Evolutionary conservation across 2,329 filamentous ascomycete genomes (phyloP).

Genomic region (Zarea fungicola): DNA sequence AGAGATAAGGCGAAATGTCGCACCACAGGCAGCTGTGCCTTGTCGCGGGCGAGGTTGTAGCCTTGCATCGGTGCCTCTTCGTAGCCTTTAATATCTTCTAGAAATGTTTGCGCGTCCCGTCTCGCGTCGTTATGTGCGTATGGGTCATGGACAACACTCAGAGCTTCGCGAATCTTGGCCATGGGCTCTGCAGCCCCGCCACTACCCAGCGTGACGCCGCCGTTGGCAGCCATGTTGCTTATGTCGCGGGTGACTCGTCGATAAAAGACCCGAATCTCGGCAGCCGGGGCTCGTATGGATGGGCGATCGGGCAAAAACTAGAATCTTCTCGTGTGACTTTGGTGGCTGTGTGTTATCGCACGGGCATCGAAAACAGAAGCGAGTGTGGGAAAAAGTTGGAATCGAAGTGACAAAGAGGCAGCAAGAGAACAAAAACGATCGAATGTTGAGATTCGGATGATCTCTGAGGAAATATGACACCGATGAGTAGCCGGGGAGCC

Average conservation of each 20-base stretch:
- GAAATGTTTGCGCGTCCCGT: constrained; percentile 74
- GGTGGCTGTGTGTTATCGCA: constrained; percentile 10
- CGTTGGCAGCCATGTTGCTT: constrained; percentile 33
- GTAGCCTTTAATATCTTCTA: constrained; percentile 78
- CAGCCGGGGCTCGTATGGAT: background rate
- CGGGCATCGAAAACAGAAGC: constrained; percentile 10
- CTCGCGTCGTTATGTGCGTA: constrained; percentile 76
- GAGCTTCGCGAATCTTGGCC: constrained; percentile 71
- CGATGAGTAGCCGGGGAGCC: background rate
- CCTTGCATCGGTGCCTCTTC: constrained; percentile 79
- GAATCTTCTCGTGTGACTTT: constrained; percentile 5
- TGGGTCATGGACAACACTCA: constrained; percentile 81
- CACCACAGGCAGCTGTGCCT: constrained; percentile 70
- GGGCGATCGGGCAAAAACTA: constrained; percentile 2
- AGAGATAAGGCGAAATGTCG: constrained; percentile 92
- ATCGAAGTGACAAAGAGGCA: too few species aligned
- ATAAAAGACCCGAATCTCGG: background rate
- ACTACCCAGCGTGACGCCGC: constrained; percentile 26
- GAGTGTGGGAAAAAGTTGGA: constrained; percentile 7
- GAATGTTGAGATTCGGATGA: constrained; percentile 3
- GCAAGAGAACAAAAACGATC: background rate
- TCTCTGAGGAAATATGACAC: background rate
- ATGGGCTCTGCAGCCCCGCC: constrained; percentile 43
- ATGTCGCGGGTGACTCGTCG: constrained; percentile 11
- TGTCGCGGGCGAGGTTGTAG: constrained; percentile 73